Evolutionary conservation across 2,329 filamentous ascomycete genomes (phyloP).

Genomic region (Myotisia sp.): DNA sequence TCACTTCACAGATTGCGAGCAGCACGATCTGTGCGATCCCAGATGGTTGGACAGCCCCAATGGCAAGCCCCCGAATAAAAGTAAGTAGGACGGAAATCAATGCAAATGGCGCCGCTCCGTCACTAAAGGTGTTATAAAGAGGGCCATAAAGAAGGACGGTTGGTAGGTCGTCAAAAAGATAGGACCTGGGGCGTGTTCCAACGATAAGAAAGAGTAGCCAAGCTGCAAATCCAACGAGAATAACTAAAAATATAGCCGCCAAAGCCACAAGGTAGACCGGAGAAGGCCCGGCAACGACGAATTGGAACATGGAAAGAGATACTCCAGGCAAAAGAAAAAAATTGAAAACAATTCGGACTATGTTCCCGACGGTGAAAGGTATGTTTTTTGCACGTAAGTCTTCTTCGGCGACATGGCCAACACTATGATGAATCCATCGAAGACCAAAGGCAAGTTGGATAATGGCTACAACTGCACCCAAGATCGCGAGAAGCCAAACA

Average conservation of each 20-base stretch:
- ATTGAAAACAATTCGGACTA: conserved; percentile 78
- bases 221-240: conserved; percentile 56
- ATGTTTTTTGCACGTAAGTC: conserved; percentile 84
- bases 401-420: conserved; percentile 62
- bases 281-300: conserved; percentile 59
- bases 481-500: conserved; percentile 70
- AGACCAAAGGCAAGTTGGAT: conserved; percentile 62
- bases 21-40: conserved; percentile 88
- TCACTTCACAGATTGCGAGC: conserved; percentile 85
- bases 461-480: conserved; percentile 51
- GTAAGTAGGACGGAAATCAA: conserved; percentile 74
- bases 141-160: conserved; percentile 83
- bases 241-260: conserved; percentile 58
- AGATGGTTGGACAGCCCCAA: conserved; percentile 83
- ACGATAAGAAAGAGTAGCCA: conserved; percentile 75
- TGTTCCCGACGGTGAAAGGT: conserved; percentile 66
- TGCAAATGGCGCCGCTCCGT: conserved; percentile 81
- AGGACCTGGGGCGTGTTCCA: conserved; percentile 64
- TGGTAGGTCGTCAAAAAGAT: conserved; percentile 83
- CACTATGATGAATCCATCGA: conserved; percentile 60
- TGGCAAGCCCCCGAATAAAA: conserved; percentile 71
- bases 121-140: conserved; percentile 93
- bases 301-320: conserved; percentile 76
- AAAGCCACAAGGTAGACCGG: conserved; percentile 57
- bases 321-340: conserved; percentile 82